These are phyloP conservation scores for Perkinsus chesapeaki DNA, from an alignment of 169 alveolate species.

Conservation along the genomic window DNA sequence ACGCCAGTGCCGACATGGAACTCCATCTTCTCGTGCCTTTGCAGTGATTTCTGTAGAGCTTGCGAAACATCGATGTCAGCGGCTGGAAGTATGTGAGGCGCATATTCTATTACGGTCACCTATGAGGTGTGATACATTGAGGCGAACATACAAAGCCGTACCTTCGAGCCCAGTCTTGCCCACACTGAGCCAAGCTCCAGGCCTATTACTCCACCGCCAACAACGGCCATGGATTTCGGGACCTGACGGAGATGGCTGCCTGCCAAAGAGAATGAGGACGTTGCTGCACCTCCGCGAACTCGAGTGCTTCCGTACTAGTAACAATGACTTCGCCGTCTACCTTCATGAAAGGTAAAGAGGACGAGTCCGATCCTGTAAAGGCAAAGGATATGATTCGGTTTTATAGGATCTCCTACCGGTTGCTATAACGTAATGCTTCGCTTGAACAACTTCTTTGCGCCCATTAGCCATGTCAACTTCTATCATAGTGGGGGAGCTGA, in stretches of 20 bases:
- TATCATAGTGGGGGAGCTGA: slow-evolving; percentile 33
- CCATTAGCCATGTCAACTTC: slow-evolving; percentile 41
- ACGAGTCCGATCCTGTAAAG: slow-evolving; percentile 68
- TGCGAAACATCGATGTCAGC: slow-evolving; percentile 68
- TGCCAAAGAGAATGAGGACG: slow-evolving; percentile 25
- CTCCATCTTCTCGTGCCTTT: slow-evolving; percentile 48
- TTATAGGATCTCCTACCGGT: slow-evolving; percentile 48
- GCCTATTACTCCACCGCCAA: slow-evolving; percentile 99
- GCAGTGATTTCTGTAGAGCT: slow-evolving; percentile 63
- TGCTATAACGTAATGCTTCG: slow-evolving; percentile 81
- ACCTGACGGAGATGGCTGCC: slow-evolving; percentile 41
- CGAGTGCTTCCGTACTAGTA: slow-evolving; percentile 64
- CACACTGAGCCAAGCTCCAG: slow-evolving; percentile 93
- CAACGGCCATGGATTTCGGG: slow-evolving; percentile 80
- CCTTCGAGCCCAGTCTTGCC: slow-evolving; percentile 81
- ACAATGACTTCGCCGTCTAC: slow-evolving; percentile 72
- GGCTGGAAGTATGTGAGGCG: slow-evolving; percentile 49
- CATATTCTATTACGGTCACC: slow-evolving; percentile 70
- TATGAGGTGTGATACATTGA: no score
- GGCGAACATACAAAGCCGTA: background rate
- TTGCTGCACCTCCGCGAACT: slow-evolving; percentile 36
- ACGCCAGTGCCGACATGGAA: slow-evolving; percentile 53
- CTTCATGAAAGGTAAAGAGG: slow-evolving; percentile 68
- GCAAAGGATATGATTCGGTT: background rate
- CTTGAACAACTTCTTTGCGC: slow-evolving; percentile 31